Conservation (phyloP, 2,329 filamentous ascomycete species). For the Epichloe aotearoae region DNA sequence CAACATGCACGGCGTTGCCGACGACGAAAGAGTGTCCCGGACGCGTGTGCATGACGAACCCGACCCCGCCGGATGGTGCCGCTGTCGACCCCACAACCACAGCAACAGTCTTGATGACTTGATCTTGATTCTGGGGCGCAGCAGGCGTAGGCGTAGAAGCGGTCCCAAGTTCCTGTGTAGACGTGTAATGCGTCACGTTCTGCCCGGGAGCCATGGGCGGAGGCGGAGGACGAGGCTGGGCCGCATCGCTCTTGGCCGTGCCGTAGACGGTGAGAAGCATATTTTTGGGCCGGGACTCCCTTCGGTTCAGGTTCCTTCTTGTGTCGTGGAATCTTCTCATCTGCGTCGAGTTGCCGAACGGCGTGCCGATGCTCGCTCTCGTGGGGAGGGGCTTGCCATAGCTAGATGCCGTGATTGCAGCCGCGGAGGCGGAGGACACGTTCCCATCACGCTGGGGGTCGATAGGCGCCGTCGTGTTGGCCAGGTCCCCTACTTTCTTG, state of each 20-base stretch:
- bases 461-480: slow-evolving; percentile 1
- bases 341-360: not conserved
- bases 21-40: slow-evolving; percentile 17
- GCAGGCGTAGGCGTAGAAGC: not conserved
- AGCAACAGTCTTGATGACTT: not conserved
- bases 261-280: slow-evolving; percentile 32
- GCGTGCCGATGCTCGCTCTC: not conserved
- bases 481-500: not conserved
- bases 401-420: too few relatives aligned
- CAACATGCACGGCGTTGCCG: slow-evolving; percentile 12
- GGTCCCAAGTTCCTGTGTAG: not conserved
- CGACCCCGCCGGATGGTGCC: not conserved
- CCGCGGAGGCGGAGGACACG: not conserved
- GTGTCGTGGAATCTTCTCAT: not conserved
- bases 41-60: slow-evolving; percentile 4
- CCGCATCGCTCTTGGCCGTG: slow-evolving; percentile 16
- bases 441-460: not conserved
- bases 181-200: slow-evolving; percentile 6
- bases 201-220: slow-evolving; percentile 17
- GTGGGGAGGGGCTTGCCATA: not conserved
- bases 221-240: slow-evolving; percentile 15
- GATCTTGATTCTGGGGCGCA: not conserved
- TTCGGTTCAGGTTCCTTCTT: slow-evolving; percentile 7
- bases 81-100: not conserved
- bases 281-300: slow-evolving; percentile 14